A percentile compares a stretch with the other conserved stretches of the same genome.
Conservation (phyloP, 257 asterid genomes). For the Scutellaria baicalensis region DNA sequence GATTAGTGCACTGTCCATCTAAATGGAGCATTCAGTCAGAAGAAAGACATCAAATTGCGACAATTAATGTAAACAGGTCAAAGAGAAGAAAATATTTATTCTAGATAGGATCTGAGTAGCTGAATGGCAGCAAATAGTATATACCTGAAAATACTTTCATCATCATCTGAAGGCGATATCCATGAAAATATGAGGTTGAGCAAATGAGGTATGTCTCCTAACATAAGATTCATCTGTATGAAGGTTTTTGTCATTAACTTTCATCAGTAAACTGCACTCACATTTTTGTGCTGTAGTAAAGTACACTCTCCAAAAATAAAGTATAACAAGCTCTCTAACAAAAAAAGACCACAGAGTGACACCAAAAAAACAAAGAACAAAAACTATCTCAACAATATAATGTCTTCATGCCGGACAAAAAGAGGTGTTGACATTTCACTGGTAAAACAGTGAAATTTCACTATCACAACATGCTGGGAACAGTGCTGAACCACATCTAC, state of each 20-base stretch:
- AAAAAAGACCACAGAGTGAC: not conserved
- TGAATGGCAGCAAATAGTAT: conserved; percentile 6
- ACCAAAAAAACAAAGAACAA: not conserved
- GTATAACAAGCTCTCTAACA: not conserved
- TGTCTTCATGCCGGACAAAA: not conserved
- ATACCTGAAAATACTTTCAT: conserved; percentile 66
- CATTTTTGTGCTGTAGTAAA: not conserved
- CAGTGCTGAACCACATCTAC: not conserved
- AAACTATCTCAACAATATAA: not conserved
- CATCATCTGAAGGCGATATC: conserved; percentile 87
- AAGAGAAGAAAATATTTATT: not conserved
- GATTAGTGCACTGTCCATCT: not conserved
- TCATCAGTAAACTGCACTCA: conserved; percentile 5
- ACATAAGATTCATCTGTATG: conserved; percentile 88
- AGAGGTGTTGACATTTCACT: not conserved
- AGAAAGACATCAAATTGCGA: not conserved
- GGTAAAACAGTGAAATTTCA: not conserved
- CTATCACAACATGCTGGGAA: not conserved
- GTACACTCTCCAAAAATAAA: not conserved
- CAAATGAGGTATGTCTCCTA: conserved; percentile 83
- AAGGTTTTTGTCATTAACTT: conserved; percentile 29
- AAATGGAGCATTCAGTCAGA: conserved; percentile 1
- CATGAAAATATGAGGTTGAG: conserved; percentile 88
- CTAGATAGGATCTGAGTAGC: not conserved
- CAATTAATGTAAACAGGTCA: not conserved